Conservation (phyloP, 192 early-diverging fungal genomes). For the Entomortierella beljakovae region DNA sequence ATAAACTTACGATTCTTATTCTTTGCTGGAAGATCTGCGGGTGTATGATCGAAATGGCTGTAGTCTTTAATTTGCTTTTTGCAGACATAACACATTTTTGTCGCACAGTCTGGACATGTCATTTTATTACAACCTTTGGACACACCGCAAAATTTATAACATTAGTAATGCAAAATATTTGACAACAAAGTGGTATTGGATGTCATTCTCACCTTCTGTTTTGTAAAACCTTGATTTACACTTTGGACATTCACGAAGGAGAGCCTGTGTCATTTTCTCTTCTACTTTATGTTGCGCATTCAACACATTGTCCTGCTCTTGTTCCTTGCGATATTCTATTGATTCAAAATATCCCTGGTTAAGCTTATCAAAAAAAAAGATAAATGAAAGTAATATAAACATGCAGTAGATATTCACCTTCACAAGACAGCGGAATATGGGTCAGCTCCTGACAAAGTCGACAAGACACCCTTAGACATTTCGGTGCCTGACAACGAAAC, state of each 20-base stretch:
- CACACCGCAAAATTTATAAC: neutral
- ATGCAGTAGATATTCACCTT: slow-evolving; percentile 39
- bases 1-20: slow-evolving; percentile 18
- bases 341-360: neutral
- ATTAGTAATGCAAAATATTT: neutral
- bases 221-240: slow-evolving; percentile 61
- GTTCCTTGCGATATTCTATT: slow-evolving; percentile 57
- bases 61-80: slow-evolving; percentile 63
- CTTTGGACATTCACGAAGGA: slow-evolving; percentile 65
- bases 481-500: slow-evolving; percentile 60
- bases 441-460: slow-evolving; percentile 59
- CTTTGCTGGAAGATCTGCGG: slow-evolving; percentile 12
- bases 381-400: neutral
- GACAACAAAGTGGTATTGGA: neutral
- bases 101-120: slow-evolving; percentile 60
- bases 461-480: slow-evolving; percentile 61
- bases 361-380: neutral
- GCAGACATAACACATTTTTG: slow-evolving; percentile 61
- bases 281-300: slow-evolving; percentile 62
- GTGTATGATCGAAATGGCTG: slow-evolving; percentile 59
- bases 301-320: slow-evolving; percentile 43
- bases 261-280: slow-evolving; percentile 67
- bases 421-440: slow-evolving; percentile 66
- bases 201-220: slow-evolving; percentile 32
- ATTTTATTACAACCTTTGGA: slow-evolving; percentile 66